These are phyloP conservation scores for Gynochthodes officinalis DNA, from an alignment of 257 asterid species.

Conservation along the genomic window DNA sequence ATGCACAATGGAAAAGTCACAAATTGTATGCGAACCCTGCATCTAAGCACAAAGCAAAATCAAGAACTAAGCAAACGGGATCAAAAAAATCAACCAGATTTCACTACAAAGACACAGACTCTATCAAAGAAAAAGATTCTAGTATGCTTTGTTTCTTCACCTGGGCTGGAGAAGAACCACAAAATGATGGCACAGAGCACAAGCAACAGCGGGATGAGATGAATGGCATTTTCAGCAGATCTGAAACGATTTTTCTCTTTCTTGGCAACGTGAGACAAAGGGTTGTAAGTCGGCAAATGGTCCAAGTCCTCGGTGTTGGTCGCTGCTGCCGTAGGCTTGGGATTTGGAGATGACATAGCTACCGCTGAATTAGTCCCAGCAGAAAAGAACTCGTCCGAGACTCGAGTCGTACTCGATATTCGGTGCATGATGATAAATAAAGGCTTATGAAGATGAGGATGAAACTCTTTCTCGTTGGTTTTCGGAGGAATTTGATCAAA, in stretches of 20 bases:
- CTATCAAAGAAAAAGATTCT: background rate
- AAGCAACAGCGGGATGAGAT: constrained; percentile 58
- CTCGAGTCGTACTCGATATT: constrained; percentile 51
- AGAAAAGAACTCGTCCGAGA: constrained; percentile 63
- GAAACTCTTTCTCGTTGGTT: background rate
- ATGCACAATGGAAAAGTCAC: background rate
- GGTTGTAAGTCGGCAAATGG: constrained; percentile 44
- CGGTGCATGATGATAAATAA: constrained; percentile 42
- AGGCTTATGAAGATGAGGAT: background rate
- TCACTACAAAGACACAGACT: background rate
- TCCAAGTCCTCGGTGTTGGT: constrained; percentile 20
- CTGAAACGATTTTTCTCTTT: constrained; percentile 57
- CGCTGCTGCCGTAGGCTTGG: constrained; percentile 11
- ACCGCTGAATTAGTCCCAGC: constrained; percentile 13
- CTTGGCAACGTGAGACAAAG: constrained; percentile 51
- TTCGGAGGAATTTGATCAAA: background rate
- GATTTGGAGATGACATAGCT: constrained; percentile 20
- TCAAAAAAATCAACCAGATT: background rate
- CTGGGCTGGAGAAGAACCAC: constrained; percentile 67
- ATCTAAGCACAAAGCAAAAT: background rate
- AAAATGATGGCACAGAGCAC: constrained; percentile 54
- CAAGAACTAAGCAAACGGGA: background rate
- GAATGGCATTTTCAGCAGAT: constrained; percentile 74
- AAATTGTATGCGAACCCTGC: too few relatives aligned
- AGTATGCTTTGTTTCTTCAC: constrained; percentile 15